Conservation (phyloP, 1,284 basidiomycete species). For the Mycena citricolor region DNA sequence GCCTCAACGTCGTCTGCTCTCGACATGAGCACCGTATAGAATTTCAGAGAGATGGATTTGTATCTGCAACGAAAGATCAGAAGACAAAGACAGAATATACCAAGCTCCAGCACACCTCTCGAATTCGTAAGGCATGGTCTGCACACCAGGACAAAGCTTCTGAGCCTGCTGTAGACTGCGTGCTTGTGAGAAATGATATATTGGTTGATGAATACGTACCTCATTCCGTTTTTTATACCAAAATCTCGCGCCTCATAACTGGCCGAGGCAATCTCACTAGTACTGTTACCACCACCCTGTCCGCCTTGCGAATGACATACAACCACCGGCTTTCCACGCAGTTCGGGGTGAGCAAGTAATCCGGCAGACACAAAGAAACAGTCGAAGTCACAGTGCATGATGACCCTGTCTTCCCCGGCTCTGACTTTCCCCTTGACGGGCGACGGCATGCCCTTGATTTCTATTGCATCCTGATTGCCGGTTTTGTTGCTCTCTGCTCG, state of each 20-base stretch:
- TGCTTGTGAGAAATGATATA: conserved; percentile 2
- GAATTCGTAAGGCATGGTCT: conserved; percentile 92
- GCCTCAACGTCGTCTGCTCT: conserved; percentile 93
- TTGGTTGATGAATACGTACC: conserved; percentile 52
- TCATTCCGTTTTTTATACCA: conserved; percentile 95
- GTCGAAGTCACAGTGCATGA: conserved; percentile 97
- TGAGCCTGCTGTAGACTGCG: conserved; percentile 80
- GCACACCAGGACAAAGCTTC: conserved; percentile 69
- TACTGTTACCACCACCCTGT: conserved; percentile 70
- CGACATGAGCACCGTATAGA: conserved; percentile 89
- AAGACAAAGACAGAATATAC: neutral
- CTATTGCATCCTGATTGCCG: conserved; percentile 13
- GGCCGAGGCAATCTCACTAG: conserved; percentile 92
- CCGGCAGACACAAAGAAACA: conserved; percentile 97
- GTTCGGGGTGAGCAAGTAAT: conserved; percentile 70
- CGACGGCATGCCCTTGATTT: conserved; percentile 32
- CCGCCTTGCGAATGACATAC: conserved; percentile 90
- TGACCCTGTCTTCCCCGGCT: conserved; percentile 57
- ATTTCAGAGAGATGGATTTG: conserved; percentile 77
- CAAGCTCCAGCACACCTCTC: conserved; percentile 59
- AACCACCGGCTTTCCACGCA: conserved; percentile 85
- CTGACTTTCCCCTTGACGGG: conserved; percentile 60
- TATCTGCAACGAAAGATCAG: conserved; percentile 60
- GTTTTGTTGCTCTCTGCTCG: conserved; percentile 50
- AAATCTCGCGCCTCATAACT: conserved; percentile 91